Conservation (phyloP, 1,139 yeast species). For the Taphrina populina region DNA sequence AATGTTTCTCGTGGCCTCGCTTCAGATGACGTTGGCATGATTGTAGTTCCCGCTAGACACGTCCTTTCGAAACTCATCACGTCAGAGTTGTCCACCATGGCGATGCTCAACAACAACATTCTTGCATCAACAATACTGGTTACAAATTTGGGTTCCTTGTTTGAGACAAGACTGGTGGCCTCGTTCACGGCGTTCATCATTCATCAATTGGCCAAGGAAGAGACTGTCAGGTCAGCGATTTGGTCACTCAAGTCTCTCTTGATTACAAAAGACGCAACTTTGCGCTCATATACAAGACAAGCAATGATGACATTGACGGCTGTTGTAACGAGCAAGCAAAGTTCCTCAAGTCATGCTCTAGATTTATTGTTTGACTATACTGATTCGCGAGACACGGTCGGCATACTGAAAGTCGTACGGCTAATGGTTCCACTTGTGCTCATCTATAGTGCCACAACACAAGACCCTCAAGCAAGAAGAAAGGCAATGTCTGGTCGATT, state of each 20-base stretch:
- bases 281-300: not conserved
- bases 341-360: not conserved
- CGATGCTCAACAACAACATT: conserved; percentile 15
- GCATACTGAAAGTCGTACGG: not conserved
- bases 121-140: conserved; percentile 20
- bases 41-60: conserved; percentile 17
- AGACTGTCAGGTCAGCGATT: conserved; percentile 3
- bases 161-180: not conserved
- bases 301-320: not conserved
- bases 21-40: conserved; percentile 20
- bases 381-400: not conserved
- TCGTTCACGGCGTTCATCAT: not conserved
- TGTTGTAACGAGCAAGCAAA: not conserved
- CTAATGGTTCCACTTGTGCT: conserved; percentile 13
- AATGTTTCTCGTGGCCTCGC: conserved; percentile 14
- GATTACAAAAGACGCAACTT: not conserved
- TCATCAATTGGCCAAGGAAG: conserved; percentile 4
- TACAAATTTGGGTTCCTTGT: conserved; percentile 9
- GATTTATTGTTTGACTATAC: conserved; percentile 1
- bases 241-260: conserved; percentile 10
- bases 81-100: not conserved
- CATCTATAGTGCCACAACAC: conserved; percentile 4
- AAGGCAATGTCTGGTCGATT: not conserved
- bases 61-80: conserved; percentile 11
- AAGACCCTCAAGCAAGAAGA: not conserved